Evolutionary conservation across 1,284 basidiomycete genomes (phyloP).

Genomic region (Naganishia albida): DNA sequence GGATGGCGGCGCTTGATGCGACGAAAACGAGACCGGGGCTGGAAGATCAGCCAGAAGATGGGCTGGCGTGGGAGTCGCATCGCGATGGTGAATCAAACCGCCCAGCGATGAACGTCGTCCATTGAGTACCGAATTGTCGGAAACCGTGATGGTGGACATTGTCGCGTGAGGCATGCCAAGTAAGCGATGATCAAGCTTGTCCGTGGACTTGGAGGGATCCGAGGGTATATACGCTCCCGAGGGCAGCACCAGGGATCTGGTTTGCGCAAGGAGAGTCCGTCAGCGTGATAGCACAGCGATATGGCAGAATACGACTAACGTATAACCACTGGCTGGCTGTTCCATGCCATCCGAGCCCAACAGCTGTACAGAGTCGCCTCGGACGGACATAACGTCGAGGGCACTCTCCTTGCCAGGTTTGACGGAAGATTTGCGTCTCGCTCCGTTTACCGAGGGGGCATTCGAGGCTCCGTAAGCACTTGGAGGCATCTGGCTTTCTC

Average conservation of each 20-base stretch:
- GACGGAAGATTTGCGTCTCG: not conserved
- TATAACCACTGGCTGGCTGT: constrained; percentile 41
- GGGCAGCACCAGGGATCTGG: constrained; percentile 71
- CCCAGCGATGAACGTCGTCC: constrained; percentile 34
- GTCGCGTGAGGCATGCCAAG: constrained; percentile 75
- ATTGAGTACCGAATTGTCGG: constrained; percentile 30
- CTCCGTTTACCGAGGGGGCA: not conserved
- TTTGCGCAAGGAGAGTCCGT: constrained; percentile 39
- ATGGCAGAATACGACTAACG: constrained; percentile 37
- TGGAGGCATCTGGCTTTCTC: constrained; percentile 6
- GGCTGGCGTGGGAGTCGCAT: constrained; percentile 50
- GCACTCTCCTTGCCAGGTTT: constrained; percentile 20
- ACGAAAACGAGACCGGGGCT: constrained; percentile 61
- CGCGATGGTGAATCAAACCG: constrained; percentile 31
- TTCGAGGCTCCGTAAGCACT: constrained; percentile 11
- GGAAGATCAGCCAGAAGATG: constrained; percentile 55
- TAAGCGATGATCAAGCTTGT: constrained; percentile 66
- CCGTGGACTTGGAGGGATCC: constrained; percentile 55
- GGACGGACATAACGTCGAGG: constrained; percentile 28
- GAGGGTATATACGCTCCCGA: constrained; percentile 58
- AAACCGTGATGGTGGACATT: constrained; percentile 74
- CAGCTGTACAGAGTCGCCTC: constrained; percentile 32
- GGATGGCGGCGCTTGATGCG: constrained; percentile 70
- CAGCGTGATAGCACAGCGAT: not conserved
- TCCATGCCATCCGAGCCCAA: constrained; percentile 30